A percentile compares a stretch with the other conserved stretches of the same genome.
Conservation (phyloP, 2,329 filamentous ascomycete species). For the Aspergillus piperis region DNA sequence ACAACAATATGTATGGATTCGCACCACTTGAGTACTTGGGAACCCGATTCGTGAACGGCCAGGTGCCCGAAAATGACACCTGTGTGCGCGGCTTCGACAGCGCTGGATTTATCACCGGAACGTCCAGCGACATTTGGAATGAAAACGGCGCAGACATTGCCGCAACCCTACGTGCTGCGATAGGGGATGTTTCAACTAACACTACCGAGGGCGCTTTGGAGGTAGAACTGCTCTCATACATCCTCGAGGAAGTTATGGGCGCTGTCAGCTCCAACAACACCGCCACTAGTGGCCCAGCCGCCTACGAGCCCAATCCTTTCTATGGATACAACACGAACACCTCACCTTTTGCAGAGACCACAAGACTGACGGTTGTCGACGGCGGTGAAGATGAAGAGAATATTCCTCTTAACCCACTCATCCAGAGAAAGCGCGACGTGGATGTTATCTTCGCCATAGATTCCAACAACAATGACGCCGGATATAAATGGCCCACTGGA, state of each 20-base stretch:
- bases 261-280: constrained; percentile 44
- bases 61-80: constrained; percentile 53
- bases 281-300: constrained; percentile 46
- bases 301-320: constrained; percentile 74
- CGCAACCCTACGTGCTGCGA: background rate
- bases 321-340: constrained; percentile 60
- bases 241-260: constrained; percentile 64
- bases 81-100: constrained; percentile 84
- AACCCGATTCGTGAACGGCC: constrained; percentile 66
- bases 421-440: constrained; percentile 66
- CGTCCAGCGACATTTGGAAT: constrained; percentile 81
- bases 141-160: constrained; percentile 49
- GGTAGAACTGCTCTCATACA: background rate
- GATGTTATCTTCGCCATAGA: constrained; percentile 80
- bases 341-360: constrained; percentile 57
- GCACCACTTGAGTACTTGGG: constrained; percentile 69
- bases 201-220: background rate
- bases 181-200: background rate
- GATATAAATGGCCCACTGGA: constrained; percentile 71
- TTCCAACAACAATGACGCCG: constrained; percentile 64
- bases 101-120: constrained; percentile 77
- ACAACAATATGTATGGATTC: constrained; percentile 69
- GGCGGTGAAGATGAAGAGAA: constrained; percentile 75
- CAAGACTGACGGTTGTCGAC: constrained; percentile 68
- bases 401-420: constrained; percentile 71